A percentile compares a stretch with the other conserved stretches of the same genome.
Conservation (phyloP, 805 yeast genomes). For the Wickerhamia fluorescens region DNA sequence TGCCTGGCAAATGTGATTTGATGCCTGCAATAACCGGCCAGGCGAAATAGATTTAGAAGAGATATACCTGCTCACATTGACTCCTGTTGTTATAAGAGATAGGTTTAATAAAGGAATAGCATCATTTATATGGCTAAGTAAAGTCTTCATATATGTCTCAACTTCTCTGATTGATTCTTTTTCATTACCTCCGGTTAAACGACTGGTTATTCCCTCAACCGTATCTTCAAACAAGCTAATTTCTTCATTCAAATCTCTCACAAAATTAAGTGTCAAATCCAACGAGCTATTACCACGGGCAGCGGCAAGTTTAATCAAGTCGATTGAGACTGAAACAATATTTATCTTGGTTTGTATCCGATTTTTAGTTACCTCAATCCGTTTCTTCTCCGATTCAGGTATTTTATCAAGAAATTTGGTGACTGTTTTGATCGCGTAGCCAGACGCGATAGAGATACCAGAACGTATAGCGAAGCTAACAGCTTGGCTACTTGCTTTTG, state of each 20-base stretch:
- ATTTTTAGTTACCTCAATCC: slow-evolving; percentile 35
- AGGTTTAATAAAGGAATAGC: slow-evolving; percentile 62
- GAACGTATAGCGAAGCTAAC: slow-evolving; percentile 76
- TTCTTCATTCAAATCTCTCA: slow-evolving; percentile 48
- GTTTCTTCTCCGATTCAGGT: slow-evolving; percentile 46
- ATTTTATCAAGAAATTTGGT: slow-evolving; percentile 45
- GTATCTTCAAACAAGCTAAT: slow-evolving; percentile 50
- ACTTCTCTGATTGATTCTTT: slow-evolving; percentile 38
- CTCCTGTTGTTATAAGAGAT: slow-evolving; percentile 63
- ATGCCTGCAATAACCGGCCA: slow-evolving; percentile 58
- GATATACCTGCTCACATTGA: slow-evolving; percentile 40
- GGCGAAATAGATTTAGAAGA: slow-evolving; percentile 53
- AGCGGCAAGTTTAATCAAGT: slow-evolving; percentile 53
- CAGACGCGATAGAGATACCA: slow-evolving; percentile 67
- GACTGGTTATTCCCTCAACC: slow-evolving; percentile 33
- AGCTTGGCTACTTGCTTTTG: slow-evolving; percentile 66
- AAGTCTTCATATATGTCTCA: slow-evolving; percentile 40
- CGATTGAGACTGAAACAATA: slow-evolving; percentile 61
- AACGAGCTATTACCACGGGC: slow-evolving; percentile 57
- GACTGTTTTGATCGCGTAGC: slow-evolving; percentile 64
- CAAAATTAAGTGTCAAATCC: slow-evolving; percentile 46
- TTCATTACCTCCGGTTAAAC: slow-evolving; percentile 20
- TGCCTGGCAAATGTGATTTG: slow-evolving; percentile 32
- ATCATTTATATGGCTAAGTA: slow-evolving; percentile 53
- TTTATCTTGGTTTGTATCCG: slow-evolving; percentile 51